Evolutionary conservation across 192 early-diverging fungal genomes (phyloP), one percentile per base, ranked within the genome.

Genomic region (Gaertneriomyces sp.): DNA sequence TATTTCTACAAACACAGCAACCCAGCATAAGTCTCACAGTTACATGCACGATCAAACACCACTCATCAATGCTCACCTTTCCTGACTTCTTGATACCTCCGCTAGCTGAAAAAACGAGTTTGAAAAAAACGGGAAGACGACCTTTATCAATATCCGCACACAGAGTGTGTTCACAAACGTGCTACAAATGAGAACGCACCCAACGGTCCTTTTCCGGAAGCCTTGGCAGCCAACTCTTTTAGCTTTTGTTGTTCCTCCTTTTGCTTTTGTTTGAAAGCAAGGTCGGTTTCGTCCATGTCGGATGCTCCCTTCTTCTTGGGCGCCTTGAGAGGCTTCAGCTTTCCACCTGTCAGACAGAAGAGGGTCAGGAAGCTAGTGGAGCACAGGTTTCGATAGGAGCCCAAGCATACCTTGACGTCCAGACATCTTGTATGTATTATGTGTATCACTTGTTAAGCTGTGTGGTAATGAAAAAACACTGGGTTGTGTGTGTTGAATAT

Each of bases 321-420:
- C 25, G 79, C 79, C 91, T 93, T 94, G 53, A 94, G 80, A 58
- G 92, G 92, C 88, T 92, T 92, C 45, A 87, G 79, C 78, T 92
- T 92, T 78, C 91, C 91, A 76, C 90, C 90, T 78, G 57, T 11
- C 19, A 58, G 43, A 46, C 40, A 0, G 8, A 53, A 47, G 8
- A 33, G 20, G 45, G 20, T 63, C 12, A 63, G 12, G n/a, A 16
- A 4, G 25, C 5, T 41, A 42, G 9, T 10, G 6, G 6, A n/a
- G 16, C 47, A 63, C 14, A 20, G 39, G 61, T n/a, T 7, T 33
- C 6, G 41, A 33, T n/a, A 4, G 5, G 7, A 17, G 39, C 44
- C 44, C 10, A n/a, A 6, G 9, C 20, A 42, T 81, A 82, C 80
- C 80, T 82, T 82, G 80, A 55, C 80, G 72, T 66, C 80, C 80